A percentile compares a stretch with the other conserved stretches of the same genome.
phyloP scores from a whole-genome alignment of 768 basidiomycete species.

The Coprinopsis marcescibilis region DNA sequence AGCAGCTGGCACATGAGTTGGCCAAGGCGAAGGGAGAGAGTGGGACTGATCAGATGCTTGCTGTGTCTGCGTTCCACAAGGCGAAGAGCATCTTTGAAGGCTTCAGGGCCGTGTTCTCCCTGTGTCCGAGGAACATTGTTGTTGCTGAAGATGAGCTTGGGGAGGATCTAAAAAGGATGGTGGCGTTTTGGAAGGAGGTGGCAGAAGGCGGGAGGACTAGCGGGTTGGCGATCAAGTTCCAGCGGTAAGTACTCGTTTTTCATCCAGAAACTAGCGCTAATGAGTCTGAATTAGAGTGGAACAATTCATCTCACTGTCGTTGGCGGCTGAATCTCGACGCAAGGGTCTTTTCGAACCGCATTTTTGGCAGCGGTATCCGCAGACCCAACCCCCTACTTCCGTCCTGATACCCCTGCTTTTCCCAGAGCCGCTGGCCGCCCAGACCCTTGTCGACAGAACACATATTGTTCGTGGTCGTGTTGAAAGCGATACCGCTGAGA shows the following conservation, averaged over 20 bases:
- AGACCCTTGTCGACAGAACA: constrained; percentile 63
- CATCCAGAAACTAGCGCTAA: not conserved
- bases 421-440: constrained; percentile 63
- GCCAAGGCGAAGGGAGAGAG: constrained; percentile 38
- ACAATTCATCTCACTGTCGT: constrained; percentile 72
- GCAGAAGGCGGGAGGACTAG: constrained; percentile 35
- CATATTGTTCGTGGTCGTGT: constrained; percentile 61
- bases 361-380: constrained; percentile 54
- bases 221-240: constrained; percentile 50
- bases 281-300: constrained; percentile 44
- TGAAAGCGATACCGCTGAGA: constrained; percentile 62
- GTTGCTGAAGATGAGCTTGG: constrained; percentile 32
- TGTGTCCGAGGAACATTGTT: constrained; percentile 40
- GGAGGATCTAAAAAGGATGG: constrained; percentile 45
- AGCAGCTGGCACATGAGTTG: constrained; percentile 32
- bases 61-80: constrained; percentile 32
- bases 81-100: constrained; percentile 46
- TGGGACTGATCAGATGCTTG: constrained; percentile 36
- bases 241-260: constrained; percentile 41
- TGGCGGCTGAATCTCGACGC: constrained; percentile 69
- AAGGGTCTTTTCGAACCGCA: constrained; percentile 72
- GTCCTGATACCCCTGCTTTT: constrained; percentile 66
- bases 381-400: constrained; percentile 33
- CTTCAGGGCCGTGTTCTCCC: constrained; percentile 43
- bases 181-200: constrained; percentile 52